These are phyloP conservation scores for Fagopyrum esculentum DNA, from an alignment of 148 eudicot genomes.

Conservation along the genomic window DNA sequence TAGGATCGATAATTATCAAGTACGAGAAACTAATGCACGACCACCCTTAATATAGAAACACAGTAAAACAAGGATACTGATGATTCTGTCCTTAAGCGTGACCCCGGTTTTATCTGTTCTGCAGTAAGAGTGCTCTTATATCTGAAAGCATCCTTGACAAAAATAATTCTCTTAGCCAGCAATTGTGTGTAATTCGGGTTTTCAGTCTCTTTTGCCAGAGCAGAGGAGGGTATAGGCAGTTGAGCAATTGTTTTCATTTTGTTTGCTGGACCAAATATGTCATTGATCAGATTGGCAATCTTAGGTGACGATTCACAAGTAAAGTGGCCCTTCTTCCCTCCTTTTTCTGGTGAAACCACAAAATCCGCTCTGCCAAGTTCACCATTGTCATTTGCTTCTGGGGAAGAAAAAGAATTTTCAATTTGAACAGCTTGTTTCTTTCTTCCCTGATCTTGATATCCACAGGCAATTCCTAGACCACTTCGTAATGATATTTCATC, in stretches of 20 bases:
- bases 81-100: slow-evolving; percentile 27
- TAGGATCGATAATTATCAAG: neutral
- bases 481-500: slow-evolving; percentile 23
- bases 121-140: slow-evolving; percentile 25
- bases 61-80: slow-evolving; percentile 30
- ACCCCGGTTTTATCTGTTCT: slow-evolving; percentile 23
- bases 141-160: slow-evolving; percentile 20
- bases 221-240: slow-evolving; percentile 23
- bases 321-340: slow-evolving; percentile 23
- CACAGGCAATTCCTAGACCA: slow-evolving; percentile 14
- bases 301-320: slow-evolving; percentile 26
- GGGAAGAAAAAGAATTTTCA: slow-evolving; percentile 16
- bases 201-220: slow-evolving; percentile 25
- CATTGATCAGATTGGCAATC: slow-evolving; percentile 21
- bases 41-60: slow-evolving; percentile 12
- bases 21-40: neutral
- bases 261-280: slow-evolving; percentile 30
- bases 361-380: slow-evolving; percentile 22
- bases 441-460: slow-evolving; percentile 18
- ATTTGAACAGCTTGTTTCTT: slow-evolving; percentile 7
- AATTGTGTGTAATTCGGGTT: slow-evolving; percentile 23
- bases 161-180: slow-evolving; percentile 15
- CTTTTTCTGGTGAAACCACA: slow-evolving; percentile 20
- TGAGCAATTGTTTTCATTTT: slow-evolving; percentile 27
- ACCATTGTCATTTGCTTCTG: slow-evolving; percentile 22